Evolutionary conservation across 805 yeast genomes (phyloP).

Genomic region (Yarrowia divulgata): DNA sequence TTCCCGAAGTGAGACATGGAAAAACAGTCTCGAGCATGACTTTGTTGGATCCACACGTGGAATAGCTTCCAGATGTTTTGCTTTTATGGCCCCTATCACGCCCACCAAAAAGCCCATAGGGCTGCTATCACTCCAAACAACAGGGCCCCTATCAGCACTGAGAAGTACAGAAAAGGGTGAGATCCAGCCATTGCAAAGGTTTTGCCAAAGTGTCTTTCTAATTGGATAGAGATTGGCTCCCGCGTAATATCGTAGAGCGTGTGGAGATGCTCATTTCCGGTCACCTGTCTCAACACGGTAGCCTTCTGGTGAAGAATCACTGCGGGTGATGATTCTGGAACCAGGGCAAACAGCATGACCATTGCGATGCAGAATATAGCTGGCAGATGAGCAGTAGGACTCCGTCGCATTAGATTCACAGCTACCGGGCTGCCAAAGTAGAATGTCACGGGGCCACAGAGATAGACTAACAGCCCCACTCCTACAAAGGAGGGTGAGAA

Average conservation of each 20-base stretch:
- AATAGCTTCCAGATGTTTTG: neutral
- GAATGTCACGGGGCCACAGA: constrained; percentile 3
- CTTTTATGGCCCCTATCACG: constrained; percentile 3
- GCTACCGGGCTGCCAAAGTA: constrained; percentile 11
- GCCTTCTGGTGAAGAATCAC: constrained; percentile 2
- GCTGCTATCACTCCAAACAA: constrained; percentile 29
- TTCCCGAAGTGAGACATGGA: constrained; percentile 3
- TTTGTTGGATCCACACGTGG: neutral
- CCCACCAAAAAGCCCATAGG: constrained; percentile 25
- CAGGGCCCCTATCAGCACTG: constrained; percentile 8
- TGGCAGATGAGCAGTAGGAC: neutral
- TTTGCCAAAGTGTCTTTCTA: neutral
- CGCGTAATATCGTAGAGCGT: neutral
- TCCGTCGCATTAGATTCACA: neutral
- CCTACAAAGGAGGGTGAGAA: neutral
- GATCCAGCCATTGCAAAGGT: neutral
- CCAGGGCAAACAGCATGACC: neutral
- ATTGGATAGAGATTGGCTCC: constrained; percentile 8
- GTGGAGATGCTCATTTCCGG: constrained; percentile 9
- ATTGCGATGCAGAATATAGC: neutral
- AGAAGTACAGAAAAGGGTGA: neutral
- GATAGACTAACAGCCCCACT: neutral
- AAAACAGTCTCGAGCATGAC: neutral
- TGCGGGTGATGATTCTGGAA: constrained; percentile 7
- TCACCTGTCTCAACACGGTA: neutral